A percentile compares a stretch with the other conserved stretches of the same genome.
Evolutionary conservation across 1,284 basidiomycete species (phyloP).

Genomic region (Calocybe gambosa): DNA sequence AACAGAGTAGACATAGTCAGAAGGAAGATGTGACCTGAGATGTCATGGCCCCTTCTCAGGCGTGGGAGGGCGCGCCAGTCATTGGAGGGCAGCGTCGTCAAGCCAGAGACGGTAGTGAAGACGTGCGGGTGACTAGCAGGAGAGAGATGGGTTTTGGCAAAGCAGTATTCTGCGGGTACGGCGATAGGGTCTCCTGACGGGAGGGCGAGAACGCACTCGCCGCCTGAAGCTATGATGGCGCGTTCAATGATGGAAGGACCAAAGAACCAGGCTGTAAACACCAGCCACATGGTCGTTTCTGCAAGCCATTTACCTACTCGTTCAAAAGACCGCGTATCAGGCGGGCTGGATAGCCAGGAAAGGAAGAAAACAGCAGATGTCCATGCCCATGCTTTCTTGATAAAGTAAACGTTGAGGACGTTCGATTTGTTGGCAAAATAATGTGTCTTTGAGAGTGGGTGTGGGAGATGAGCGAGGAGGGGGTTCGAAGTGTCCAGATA

Average conservation of each 20-base stretch:
- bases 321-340: conserved; percentile 31
- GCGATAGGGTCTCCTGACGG: conserved; percentile 49
- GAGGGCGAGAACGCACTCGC: conserved; percentile 68
- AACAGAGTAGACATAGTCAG: conserved; percentile 81
- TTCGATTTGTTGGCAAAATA: conserved; percentile 85
- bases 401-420: conserved; percentile 78
- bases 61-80: conserved; percentile 48
- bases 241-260: conserved; percentile 81
- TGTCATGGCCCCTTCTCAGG: conserved; percentile 81
- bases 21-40: conserved; percentile 93
- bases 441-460: conserved; percentile 57
- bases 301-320: conserved; percentile 55
- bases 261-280: conserved; percentile 89
- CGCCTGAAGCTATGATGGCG: conserved; percentile 72
- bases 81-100: conserved; percentile 27
- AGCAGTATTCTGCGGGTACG: conserved; percentile 60
- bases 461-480: conserved; percentile 56
- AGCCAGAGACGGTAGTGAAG: conserved; percentile 37
- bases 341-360: conserved; percentile 50
- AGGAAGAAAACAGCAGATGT: conserved; percentile 66
- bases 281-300: conserved; percentile 66
- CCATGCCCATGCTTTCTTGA: conserved; percentile 93
- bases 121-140: conserved; percentile 59
- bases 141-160: conserved; percentile 44
- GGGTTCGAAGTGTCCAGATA: conserved; percentile 58